Evolutionary conservation across 177 flowering plant species (phyloP), one percentile per base, ranked within the genome.

Genomic region (Vitis hybrid): DNA sequence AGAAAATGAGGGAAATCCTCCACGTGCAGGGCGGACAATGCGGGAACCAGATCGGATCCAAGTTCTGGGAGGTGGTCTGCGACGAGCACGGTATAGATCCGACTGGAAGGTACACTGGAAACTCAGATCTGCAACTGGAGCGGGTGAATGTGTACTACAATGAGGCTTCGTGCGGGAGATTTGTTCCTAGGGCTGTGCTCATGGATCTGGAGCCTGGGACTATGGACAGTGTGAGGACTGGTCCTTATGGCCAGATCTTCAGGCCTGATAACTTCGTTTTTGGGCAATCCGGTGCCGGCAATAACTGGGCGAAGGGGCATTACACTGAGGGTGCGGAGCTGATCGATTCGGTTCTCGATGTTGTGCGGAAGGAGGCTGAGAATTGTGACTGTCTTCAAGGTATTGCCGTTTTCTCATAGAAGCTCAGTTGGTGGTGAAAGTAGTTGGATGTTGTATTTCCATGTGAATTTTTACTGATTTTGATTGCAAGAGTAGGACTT

Each of bases 191-290:
- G 40, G 84, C 84, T 17, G 82, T 81, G 59, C 84, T 81, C 51
- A 81, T 81, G 84, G 84, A 81, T 74, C 82, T 81, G 15, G 84
- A 81, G 77, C 84, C 84, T 60, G 84, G 84, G 46, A 81, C 84
- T 19, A 81, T 81, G 84, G 84, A 81, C 62, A 78, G 82, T 57
- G 78, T 81, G 46, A 68, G 84, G 57, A 75, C 84, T 35, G 82
- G 84, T 62, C 79, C 81, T 7, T 80, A 73, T 68, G 83, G 83
- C 21, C 80, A 80, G 70, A 77, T 80, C 71, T 80, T 80, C 48
- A 67, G 84, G 68, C 84, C 84, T 11, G 84, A 81, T 63, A 81
- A 81, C 72, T 81, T 81, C 62, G 84, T 81, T 2, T 81, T 81
- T 69, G 84, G 84, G 2, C 84, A 81, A 51, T 80, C 83, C 56